Evolutionary conservation across 1,284 basidiomycete genomes (phyloP).

Genomic region (Boletus holoroseus): DNA sequence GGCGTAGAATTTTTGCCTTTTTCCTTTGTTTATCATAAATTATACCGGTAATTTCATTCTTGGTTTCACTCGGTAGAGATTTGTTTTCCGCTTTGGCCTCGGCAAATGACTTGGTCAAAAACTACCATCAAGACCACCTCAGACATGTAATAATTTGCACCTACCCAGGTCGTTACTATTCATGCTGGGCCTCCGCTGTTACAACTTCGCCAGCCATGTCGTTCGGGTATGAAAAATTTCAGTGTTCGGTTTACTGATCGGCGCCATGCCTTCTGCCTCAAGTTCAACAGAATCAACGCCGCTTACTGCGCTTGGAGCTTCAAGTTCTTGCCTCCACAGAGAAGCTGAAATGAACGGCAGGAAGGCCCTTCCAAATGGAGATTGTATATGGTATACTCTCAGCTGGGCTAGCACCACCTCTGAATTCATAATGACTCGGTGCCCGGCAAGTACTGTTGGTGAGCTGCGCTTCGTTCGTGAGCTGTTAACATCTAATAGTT

Average conservation of each 20-base stretch:
- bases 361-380: no score
- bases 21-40: conserved; percentile 3
- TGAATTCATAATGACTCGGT: no score
- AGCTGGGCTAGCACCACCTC: background rate
- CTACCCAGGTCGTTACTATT: background rate
- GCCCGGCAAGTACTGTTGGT: no score
- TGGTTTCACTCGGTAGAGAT: background rate
- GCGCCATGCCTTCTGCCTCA: background rate
- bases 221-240: background rate
- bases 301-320: background rate
- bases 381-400: background rate
- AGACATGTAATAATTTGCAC: background rate
- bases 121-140: background rate
- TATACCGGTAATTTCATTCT: conserved; percentile 11
- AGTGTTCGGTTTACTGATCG: background rate
- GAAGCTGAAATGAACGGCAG: background rate
- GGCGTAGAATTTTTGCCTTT: background rate
- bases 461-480: no score
- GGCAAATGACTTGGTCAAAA: background rate
- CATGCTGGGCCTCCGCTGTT: background rate
- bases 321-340: background rate
- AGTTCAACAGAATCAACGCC: background rate
- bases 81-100: background rate
- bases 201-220: background rate
- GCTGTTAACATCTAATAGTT: no score